Evolutionary conservation across 2,329 filamentous ascomycete species (phyloP).

Genomic region (Podosphaera xanthii): DNA sequence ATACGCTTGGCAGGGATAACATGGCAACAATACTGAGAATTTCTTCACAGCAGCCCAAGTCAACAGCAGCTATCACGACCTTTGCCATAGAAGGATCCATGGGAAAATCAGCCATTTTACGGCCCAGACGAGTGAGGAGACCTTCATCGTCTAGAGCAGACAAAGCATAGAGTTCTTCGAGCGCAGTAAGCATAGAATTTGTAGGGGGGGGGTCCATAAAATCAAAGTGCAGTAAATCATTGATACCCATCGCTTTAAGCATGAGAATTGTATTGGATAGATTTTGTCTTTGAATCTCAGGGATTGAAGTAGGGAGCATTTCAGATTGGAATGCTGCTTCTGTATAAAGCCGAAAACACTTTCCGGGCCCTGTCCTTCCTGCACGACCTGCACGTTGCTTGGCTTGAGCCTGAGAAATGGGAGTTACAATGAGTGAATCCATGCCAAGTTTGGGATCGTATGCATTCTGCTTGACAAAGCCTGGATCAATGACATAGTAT

Average conservation of each 20-base stretch:
- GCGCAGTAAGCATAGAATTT: constrained; percentile 87
- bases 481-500: constrained; percentile 94
- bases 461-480: constrained; percentile 93
- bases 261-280: constrained; percentile 85
- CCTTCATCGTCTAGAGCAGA: constrained; percentile 87
- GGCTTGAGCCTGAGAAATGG: constrained; percentile 89
- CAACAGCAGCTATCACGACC: constrained; percentile 71
- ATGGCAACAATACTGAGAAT: constrained; percentile 97
- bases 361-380: constrained; percentile 82
- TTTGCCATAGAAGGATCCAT: constrained; percentile 96
- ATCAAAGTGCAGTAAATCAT: constrained; percentile 85
- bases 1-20: constrained; percentile 89
- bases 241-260: constrained; percentile 82
- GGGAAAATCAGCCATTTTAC: constrained; percentile 88
- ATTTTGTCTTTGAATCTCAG: constrained; percentile 92
- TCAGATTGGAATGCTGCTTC: constrained; percentile 91
- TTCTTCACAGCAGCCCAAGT: constrained; percentile 86
- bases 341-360: constrained; percentile 83
- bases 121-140: constrained; percentile 66
- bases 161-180: constrained; percentile 93
- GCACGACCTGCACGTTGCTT: constrained; percentile 84
- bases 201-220: constrained; percentile 98
- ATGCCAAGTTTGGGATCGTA: constrained; percentile 99
- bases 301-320: constrained; percentile 87
- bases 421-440: constrained; percentile 95